phyloP scores from a whole-genome alignment of 306 rosid species.

The Dicorynia guianensis region DNA sequence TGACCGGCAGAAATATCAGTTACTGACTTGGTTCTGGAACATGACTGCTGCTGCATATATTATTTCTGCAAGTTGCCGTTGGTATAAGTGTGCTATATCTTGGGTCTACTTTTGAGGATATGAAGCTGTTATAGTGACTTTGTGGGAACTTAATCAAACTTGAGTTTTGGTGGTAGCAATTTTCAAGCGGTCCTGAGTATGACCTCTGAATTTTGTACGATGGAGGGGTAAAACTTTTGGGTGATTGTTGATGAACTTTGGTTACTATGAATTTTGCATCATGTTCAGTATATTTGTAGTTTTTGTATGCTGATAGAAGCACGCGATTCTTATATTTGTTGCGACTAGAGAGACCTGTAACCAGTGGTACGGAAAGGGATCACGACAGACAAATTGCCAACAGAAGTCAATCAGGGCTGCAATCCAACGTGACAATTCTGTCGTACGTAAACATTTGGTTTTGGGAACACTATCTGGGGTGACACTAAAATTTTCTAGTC shows the following conservation, averaged over 20 bases:
- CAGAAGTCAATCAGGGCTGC: no score
- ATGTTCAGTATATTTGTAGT: no score
- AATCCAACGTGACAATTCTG: no score
- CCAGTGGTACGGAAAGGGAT: no score
- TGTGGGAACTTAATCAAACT: constrained; percentile 31
- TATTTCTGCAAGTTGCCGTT: constrained; percentile 33
- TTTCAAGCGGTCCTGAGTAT: constrained; percentile 30
- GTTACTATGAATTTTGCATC: constrained; percentile 35
- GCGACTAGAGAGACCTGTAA: no score
- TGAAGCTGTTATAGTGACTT: constrained; percentile 34
- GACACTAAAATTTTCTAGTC: no score
- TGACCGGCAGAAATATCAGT: neutral
- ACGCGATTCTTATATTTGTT: no score
- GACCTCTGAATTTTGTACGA: constrained; percentile 19
- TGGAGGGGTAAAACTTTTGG: constrained; percentile 35
- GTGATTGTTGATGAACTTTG: constrained; percentile 29
- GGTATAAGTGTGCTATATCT: constrained; percentile 42
- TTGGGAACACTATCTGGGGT: no score
- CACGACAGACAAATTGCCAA: no score
- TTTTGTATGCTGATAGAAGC: no score
- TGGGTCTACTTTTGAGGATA: constrained; percentile 24
- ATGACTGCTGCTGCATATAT: constrained; percentile 5
- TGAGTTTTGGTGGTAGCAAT: constrained; percentile 35
- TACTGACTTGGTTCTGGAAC: constrained; percentile 14
- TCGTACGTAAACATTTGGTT: no score